Base-by-base conservation (phyloP, 1,139 yeast genomes). In the Schwanniomyces etchellsii region DNA sequence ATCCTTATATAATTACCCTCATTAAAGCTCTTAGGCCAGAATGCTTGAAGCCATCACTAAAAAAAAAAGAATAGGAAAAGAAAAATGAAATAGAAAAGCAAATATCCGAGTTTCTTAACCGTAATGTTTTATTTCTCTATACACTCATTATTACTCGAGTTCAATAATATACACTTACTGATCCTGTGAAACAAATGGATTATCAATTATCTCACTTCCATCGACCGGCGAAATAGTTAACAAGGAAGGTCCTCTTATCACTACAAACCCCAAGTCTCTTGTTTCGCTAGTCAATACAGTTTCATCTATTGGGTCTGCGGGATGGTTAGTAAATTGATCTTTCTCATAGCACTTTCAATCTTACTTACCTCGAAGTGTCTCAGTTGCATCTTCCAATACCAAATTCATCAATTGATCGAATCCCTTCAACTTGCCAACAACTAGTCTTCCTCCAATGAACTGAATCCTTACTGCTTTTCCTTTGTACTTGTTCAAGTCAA, bases 401-500 rank as follows among this genome's bases (percentile, higher is more conserved):
- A 91, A 67, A 59, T 91, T 91, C 94, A 89, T 82, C 55, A 88
- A 70, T 55, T 84, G 94, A 54, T 91, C 98, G 52, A 73, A 88
- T 13, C 98, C 97, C 47, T 83, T 85, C 45, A 91, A 70, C 1
- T 64, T 60, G 15, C 98, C 98, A 16, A 70, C 68, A 6, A 89
- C 79, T 50, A 66, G 63, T 52, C 96, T 74, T 10, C 96, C 96
- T n/a, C 95, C 95, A 44, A 80, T 73, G 50, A 91, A 78, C 49
- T 83, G 79, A 35, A 88, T 94, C 44, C 82, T 71, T 31, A 91
- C 76, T 42, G 70, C 60, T 43, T 81, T 70, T 52, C 85, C 93
- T 47, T 77, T 75, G 52, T 84, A 85, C 48, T 79, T 82, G 40
- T 80, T 75, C 40, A 91, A 67, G 52, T 89, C 93, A 39, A 88